These are phyloP conservation scores for Epichloe bromicola DNA, from an alignment of 2,329 filamentous ascomycete species.

Conservation along the genomic window DNA sequence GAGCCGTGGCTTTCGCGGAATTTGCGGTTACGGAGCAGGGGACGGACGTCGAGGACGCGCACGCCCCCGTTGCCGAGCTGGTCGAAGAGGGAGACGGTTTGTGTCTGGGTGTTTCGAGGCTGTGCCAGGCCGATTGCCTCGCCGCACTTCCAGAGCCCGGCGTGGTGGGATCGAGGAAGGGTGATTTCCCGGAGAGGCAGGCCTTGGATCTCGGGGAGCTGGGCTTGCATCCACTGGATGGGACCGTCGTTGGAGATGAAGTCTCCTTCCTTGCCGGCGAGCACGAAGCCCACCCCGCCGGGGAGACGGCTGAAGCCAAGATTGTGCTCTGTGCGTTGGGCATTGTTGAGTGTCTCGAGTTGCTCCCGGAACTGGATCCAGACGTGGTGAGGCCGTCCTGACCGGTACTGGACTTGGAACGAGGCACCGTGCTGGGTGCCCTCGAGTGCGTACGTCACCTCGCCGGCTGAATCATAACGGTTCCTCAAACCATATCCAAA, in stretches of 20 bases:
- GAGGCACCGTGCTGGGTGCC: slow-evolving; percentile 15
- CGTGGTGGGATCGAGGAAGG: slow-evolving; percentile 20
- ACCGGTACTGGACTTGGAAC: slow-evolving; percentile 14
- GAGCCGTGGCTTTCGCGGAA: slow-evolving; percentile 13
- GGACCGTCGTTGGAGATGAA: slow-evolving; percentile 16
- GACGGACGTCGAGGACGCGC: slow-evolving; percentile 19
- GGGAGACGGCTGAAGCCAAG: slow-evolving; percentile 9
- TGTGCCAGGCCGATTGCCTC: slow-evolving; percentile 4
- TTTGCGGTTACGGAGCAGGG: slow-evolving; percentile 1
- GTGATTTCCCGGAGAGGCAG: slow-evolving; percentile 17
- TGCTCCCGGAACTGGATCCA: slow-evolving; percentile 12
- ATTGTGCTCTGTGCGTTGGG: slow-evolving; percentile 4
- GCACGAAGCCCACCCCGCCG: slow-evolving; percentile 15
- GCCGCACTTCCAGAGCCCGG: slow-evolving; percentile 13
- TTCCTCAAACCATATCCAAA: neutral
- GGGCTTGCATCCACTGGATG: slow-evolving; percentile 17
- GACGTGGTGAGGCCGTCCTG: slow-evolving; percentile 3
- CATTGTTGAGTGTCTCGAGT: slow-evolving; percentile 12
- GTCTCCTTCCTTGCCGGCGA: slow-evolving; percentile 18
- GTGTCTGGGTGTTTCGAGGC: slow-evolving; percentile 13
- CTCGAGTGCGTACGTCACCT: slow-evolving; percentile 17
- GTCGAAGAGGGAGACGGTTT: slow-evolving; percentile 9
- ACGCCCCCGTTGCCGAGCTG: slow-evolving; percentile 17
- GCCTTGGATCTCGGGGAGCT: slow-evolving; percentile 14
- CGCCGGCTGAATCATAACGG: slow-evolving; percentile 12